phyloP scores from a whole-genome alignment of 768 basidiomycete genomes.

The Macrocybe gigantea region DNA sequence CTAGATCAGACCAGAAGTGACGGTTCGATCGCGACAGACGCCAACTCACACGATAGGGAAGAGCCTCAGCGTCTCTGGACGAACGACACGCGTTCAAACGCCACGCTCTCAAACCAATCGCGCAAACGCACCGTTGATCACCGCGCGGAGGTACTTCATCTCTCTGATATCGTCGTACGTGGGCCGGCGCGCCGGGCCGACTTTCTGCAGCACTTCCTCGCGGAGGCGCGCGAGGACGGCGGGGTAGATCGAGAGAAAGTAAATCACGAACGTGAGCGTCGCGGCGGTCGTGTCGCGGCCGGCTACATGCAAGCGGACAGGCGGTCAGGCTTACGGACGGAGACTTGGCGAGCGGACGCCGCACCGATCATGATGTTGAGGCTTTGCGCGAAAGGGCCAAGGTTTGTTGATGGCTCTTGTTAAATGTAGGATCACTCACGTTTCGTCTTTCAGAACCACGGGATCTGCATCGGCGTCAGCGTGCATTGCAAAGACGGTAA shows the following conservation, averaged over 20 bases:
- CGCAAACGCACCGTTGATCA: slow-evolving; percentile 47
- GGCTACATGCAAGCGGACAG: slow-evolving; percentile 18
- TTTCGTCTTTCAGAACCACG: slow-evolving; percentile 43
- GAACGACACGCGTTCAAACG: background rate
- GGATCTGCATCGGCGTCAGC: slow-evolving; percentile 21
- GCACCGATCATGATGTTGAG: slow-evolving; percentile 41
- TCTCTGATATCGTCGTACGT: slow-evolving; percentile 51
- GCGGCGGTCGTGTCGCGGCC: slow-evolving; percentile 42
- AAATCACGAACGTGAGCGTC: slow-evolving; percentile 35
- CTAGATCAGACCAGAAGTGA: background rate
- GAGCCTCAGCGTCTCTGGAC: slow-evolving; percentile 45
- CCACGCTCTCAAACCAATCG: background rate
- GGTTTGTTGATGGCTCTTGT: too few relatives aligned
- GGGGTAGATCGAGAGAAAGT: slow-evolving; percentile 47
- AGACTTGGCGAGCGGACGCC: background rate
- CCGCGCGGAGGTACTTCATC: slow-evolving; percentile 60
- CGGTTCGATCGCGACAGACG: background rate
- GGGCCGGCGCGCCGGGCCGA: slow-evolving; percentile 44
- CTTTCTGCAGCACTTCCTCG: slow-evolving; percentile 47
- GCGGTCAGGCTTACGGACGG: background rate
- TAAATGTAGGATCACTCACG: slow-evolving; percentile 16
- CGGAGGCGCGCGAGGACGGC: slow-evolving; percentile 40
- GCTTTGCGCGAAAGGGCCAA: slow-evolving; percentile 8
- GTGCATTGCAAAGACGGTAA: too few relatives aligned
- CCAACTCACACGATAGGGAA: slow-evolving; percentile 48